phyloP scores from a whole-genome alignment of 495 filamentous ascomycete species.

The Tuber calosporum region DNA sequence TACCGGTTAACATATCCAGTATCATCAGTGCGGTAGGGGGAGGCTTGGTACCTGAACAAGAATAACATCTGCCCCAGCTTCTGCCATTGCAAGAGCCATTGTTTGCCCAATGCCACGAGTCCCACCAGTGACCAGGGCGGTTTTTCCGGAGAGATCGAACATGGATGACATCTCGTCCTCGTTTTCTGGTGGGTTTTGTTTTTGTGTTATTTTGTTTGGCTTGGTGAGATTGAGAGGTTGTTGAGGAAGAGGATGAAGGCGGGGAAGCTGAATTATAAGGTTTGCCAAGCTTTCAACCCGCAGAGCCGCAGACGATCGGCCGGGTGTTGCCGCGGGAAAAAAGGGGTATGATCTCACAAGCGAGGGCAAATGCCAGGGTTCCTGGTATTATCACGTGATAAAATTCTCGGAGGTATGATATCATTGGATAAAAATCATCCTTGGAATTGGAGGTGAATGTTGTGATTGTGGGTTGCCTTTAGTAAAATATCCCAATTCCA shows the following conservation, averaged over 20 bases:
- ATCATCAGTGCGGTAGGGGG: background rate
- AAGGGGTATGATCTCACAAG: background rate
- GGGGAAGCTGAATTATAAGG: background rate
- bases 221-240: background rate
- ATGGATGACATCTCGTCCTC: slow-evolving; percentile 34
- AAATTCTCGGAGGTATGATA: no score
- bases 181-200: background rate
- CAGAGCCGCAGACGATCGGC: background rate
- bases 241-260: background rate
- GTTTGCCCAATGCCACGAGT: slow-evolving; percentile 81
- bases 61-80: slow-evolving; percentile 76
- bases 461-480: background rate
- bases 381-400: background rate
- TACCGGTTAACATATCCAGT: background rate
- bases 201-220: no score
- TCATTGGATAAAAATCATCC: no score
- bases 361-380: background rate
- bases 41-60: slow-evolving; percentile 55
- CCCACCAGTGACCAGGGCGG: slow-evolving; percentile 78
- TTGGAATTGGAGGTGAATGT: background rate
- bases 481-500: background rate
- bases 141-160: slow-evolving; percentile 59
- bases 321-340: background rate
- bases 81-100: slow-evolving; percentile 72
- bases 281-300: background rate